Evolutionary conservation across 257 asterid species (phyloP), one percentile per base, ranked within the genome.

Genomic region (Solanum sejunctum): DNA sequence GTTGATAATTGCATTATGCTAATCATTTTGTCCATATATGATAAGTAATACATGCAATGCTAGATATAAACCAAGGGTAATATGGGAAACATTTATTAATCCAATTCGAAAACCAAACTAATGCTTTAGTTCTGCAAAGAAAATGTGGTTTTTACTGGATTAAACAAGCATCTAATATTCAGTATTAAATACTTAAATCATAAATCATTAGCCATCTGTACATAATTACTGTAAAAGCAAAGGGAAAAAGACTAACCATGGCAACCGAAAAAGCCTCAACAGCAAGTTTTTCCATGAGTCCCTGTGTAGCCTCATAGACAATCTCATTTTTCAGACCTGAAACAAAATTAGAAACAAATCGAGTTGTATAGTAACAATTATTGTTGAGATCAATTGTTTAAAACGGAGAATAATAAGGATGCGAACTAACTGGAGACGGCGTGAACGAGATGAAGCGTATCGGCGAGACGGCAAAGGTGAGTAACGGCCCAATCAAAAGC

Each of bases 401-500:
- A 45, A 28, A 45, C 20, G 55, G 20, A 78, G 67, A 57, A 18
- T 57, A 71, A 80, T 66, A 69, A 17, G 47, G 58, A 23, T 52
- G 7, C 1, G 15, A 11, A 2, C 26, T 90, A n/a, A 95, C 98
- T 90, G 88, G 97, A 92, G 45, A 95, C 91, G 87, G 89, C 97
- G 84, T 89, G 96, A 77, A 96, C 90, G 60, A 96, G 95, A 86
- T 96, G 98, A 71, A 96, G 18, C 28, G 98, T 96, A 79, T 95
- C 98, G 67, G 97, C 94, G 73, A 94, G 93, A 82, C 98, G 99
- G 90, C 97, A 95, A 71, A 95, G 91, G 86, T 96, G 98, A 18
- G 94, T 89, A 12, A 95, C 3, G 12, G 97, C 96, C 98, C 99
- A 96, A 92, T 96, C 94, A 85, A 96, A 96, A 75, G 98, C 99